A percentile compares a stretch with the other conserved stretches of the same genome.
These are phyloP conservation scores for Aquilaria malaccensis DNA, from an alignment of 345 rosid genomes.

Conservation along the genomic window DNA sequence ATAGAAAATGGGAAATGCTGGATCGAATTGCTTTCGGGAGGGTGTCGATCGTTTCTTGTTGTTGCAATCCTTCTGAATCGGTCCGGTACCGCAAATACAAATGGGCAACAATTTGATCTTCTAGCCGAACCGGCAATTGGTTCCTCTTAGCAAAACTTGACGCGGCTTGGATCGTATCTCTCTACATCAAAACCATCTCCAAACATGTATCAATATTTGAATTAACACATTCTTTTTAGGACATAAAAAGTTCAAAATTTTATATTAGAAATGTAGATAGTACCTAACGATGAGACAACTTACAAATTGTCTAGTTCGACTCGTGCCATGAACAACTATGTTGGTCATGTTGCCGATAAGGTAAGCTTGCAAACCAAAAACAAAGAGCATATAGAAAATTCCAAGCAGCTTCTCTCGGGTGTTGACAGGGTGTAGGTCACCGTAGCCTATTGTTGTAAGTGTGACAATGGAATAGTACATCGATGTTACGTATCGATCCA, in stretches of 20 bases:
- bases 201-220: too few relatives aligned
- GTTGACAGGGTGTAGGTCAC: slow-evolving; percentile 70
- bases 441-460: slow-evolving; percentile 71
- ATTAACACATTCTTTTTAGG: not conserved
- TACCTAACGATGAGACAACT: slow-evolving; percentile 21
- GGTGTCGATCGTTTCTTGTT: slow-evolving; percentile 67
- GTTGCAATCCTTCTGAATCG: slow-evolving; percentile 77
- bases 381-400: slow-evolving; percentile 57
- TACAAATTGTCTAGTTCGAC: slow-evolving; percentile 70
- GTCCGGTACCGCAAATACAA: slow-evolving; percentile 69
- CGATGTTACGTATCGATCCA: slow-evolving; percentile 43
- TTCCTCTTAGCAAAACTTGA: slow-evolving; percentile 68
- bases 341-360: slow-evolving; percentile 83
- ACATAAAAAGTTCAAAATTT: not conserved
- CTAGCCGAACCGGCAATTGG: slow-evolving; percentile 54
- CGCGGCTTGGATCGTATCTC: slow-evolving; percentile 78
- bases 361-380: slow-evolving; percentile 62
- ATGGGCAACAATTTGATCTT: slow-evolving; percentile 88
- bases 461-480: slow-evolving; percentile 81
- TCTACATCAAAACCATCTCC: slow-evolving; percentile 30
- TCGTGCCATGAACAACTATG: slow-evolving; percentile 67
- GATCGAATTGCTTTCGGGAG: slow-evolving; percentile 85
- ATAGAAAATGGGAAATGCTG: slow-evolving; percentile 59
- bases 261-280: not conserved
- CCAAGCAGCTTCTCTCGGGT: slow-evolving; percentile 55